Evolutionary conservation across 2,329 filamentous ascomycete genomes (phyloP), one percentile per base, ranked within the genome.

Genomic region (Ophiosphaerella narmari): DNA sequence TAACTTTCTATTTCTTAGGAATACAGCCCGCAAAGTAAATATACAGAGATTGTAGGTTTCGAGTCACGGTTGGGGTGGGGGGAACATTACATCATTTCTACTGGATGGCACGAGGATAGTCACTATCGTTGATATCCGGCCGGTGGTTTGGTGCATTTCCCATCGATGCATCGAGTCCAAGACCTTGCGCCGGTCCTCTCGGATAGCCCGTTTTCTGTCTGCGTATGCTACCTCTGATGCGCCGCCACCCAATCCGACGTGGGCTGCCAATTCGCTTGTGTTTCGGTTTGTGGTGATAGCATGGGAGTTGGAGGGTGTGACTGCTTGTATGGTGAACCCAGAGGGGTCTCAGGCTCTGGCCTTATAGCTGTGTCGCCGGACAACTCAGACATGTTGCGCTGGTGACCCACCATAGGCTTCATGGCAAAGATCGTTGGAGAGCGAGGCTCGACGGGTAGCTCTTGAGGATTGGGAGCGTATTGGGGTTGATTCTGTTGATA

Each of bases 401-500:
- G 35, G 24, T 37, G 33, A 4, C 31, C n/a, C 8, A 16, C 24
- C 7, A 26, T 21, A 12, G 50, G 39, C 34, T 50, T 48, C 7
- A n/a, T 32, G 5, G 38, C 5, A 16, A 42, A 33, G 5, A 43
- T 24, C 0, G 31, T 24, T 1, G 42, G 16, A 5, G 43, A 39
- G 1, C 32, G 14, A 1, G 35, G 43, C 11, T 47, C 45, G 3
- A 43, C 39, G 7, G 55, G 37, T 7, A 62, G 46, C 45, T 62
- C 57, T 13, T 62, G 59, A 0, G 51, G 55, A 14, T 44, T 21
- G 0, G 32, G 18, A 37, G 35, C 26, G n/a, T 52, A 33, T 29
- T 46, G 44, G 11, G 18, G 34, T 7, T 47, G 39, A 8, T 48
- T 32, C 9, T 31, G 49, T 3, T 48, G 38, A 11, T 29, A 40